Evolutionary conservation across 106 monocot genomes (phyloP), one percentile per base, ranked within the genome.

Genomic region (Triglochin maritima): DNA sequence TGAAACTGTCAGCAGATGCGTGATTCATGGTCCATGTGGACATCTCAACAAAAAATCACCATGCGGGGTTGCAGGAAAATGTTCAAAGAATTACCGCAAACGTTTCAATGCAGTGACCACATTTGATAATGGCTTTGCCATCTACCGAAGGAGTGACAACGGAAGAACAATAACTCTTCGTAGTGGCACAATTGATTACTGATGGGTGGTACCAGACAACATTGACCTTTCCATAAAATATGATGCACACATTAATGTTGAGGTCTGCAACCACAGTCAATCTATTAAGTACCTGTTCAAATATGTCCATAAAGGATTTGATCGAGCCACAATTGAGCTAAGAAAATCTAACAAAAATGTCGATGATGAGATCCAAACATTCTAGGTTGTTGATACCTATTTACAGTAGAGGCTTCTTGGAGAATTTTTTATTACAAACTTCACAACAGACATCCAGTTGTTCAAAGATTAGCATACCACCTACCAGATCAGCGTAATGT

Each of bases 1-100:
- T 50, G 44, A 47, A n/a, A 14, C 15, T 0, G 65, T 74, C 4
- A 7, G 1, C 0, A 43, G 54, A 3, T 73, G 58, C 9, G 74
- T 74, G 74, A 47, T 79, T 0, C 74, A 74, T 60, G 74, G 64
- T 0, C 69, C 69, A 45, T 74, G 64, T 69, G 63, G 79, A 0
- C 6, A 9, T 0, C 2, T 16, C 2, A 75, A 74, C 70, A 3
- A 7, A 8, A 44, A 47, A 1, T 13, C 56, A 4, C 63, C 68
- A 11, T 80, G 75, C 15, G 71, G 66, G 60, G 51, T 13, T 4
- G 9, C 75, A 47, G 59, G 13, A 4, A 46, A 6, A 55, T 80
- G 75, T 46, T 52, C 58, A n/a, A 75, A 80, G 16, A 5, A 49
- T 12, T 80, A 29, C 56, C 69, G 74, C 0, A 75, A 71, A 46